Conservation (phyloP, 805 yeast genomes). For the Torulaspora indica region DNA sequence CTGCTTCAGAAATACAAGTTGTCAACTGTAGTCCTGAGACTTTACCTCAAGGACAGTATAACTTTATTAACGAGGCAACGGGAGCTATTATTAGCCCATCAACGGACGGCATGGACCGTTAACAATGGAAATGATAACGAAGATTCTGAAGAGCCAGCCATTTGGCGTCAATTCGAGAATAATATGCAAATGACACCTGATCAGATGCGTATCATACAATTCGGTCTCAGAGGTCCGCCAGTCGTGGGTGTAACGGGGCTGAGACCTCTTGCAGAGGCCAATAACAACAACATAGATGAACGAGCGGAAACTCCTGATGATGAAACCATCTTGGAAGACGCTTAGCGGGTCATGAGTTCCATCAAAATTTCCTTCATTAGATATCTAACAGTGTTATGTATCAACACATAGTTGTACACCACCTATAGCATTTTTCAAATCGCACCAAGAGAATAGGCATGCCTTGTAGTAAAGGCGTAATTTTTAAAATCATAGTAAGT, state of each 20-base stretch:
- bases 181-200: slow-evolving; percentile 22
- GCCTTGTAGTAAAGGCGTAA: no score
- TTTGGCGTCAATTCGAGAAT: slow-evolving; percentile 16
- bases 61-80: slow-evolving; percentile 34
- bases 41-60: slow-evolving; percentile 34
- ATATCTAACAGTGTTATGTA: background rate
- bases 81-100: slow-evolving; percentile 30
- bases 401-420: slow-evolving; percentile 3
- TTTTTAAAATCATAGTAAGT: background rate
- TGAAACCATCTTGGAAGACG: slow-evolving; percentile 22
- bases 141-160: slow-evolving; percentile 14
- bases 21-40: slow-evolving; percentile 32
- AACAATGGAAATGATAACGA: slow-evolving; percentile 10
- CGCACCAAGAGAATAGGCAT: no score
- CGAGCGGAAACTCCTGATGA: slow-evolving; percentile 31
- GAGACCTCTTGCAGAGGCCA: slow-evolving; percentile 11
- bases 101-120: slow-evolving; percentile 22
- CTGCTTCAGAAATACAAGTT: slow-evolving; percentile 30
- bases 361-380: background rate
- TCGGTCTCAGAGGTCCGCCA: slow-evolving; percentile 23
- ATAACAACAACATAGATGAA: slow-evolving; percentile 19
- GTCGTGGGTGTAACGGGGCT: slow-evolving; percentile 14
- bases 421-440: background rate
- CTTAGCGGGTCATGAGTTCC: slow-evolving; percentile 1
- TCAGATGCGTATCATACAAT: slow-evolving; percentile 29